phyloP scores from a whole-genome alignment of 306 rosid genomes.

The Lablab purpureus region DNA sequence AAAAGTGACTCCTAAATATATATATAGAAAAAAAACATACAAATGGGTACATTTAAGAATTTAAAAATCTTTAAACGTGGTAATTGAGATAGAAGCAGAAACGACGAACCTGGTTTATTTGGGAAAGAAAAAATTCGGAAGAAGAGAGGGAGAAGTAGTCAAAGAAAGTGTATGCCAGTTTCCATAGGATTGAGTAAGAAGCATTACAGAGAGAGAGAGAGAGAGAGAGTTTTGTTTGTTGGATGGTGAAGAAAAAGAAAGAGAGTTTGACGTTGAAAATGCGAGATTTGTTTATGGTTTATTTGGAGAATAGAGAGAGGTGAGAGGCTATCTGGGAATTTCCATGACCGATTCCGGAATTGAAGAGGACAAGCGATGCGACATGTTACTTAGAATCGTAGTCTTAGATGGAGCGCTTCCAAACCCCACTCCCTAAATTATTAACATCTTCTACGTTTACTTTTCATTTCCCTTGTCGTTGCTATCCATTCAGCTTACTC shows the following conservation, averaged over 20 bases:
- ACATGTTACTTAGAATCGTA: neutral
- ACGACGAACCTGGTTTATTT: neutral
- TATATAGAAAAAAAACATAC: neutral
- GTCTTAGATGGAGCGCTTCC: neutral
- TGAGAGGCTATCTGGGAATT: neutral
- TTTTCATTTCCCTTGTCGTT: no score
- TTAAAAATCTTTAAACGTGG: neutral
- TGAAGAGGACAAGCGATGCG: neutral
- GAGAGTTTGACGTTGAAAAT: neutral
- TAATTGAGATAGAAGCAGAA: conserved; percentile 2
- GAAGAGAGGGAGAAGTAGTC: neutral
- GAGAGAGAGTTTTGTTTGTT: neutral
- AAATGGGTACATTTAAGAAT: neutral
- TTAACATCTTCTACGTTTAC: no score
- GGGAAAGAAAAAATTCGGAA: neutral
- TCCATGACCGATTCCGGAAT: neutral
- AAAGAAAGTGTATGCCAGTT: neutral
- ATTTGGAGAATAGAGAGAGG: neutral
- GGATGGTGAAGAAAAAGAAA: neutral
- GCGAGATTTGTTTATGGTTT: neutral
- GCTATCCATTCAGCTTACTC: no score
- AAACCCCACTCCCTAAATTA: no score
- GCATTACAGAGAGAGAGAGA: neutral
- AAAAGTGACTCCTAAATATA: neutral
- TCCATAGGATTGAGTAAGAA: neutral